Evolutionary conservation across 2,329 filamentous ascomycete species (phyloP).

Genomic region (Cladosporium sp.): DNA sequence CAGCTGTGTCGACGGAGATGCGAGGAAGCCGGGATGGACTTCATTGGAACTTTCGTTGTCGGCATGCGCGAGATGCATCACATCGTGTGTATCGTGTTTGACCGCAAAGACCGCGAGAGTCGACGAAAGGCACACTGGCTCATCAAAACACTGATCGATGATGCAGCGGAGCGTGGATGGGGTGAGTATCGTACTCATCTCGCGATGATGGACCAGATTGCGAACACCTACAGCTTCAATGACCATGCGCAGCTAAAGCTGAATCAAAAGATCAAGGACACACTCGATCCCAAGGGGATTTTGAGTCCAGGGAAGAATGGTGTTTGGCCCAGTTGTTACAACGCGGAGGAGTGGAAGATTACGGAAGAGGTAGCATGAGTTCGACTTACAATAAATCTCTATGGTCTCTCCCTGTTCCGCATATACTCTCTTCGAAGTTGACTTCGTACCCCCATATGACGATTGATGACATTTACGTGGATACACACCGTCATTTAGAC

Average conservation of each 20-base stretch:
- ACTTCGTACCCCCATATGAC: background rate
- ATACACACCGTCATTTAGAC: background rate
- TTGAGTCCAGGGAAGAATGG: conserved; percentile 50
- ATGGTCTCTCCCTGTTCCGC: background rate
- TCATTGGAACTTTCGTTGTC: conserved; percentile 54
- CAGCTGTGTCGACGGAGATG: conserved; percentile 37
- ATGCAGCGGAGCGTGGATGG: conserved; percentile 44
- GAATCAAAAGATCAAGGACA: conserved; percentile 49
- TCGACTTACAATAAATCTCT: background rate
- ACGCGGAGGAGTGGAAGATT: conserved; percentile 2
- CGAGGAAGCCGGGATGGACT: conserved; percentile 51
- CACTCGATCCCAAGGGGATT: conserved; percentile 51
- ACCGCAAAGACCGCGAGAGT: conserved; percentile 44
- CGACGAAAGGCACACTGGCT: conserved; percentile 41
- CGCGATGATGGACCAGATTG: conserved; percentile 49
- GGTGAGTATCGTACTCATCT: conserved; percentile 52
- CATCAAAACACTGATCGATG: conserved; percentile 43
- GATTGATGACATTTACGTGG: background rate
- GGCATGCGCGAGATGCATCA: conserved; percentile 58
- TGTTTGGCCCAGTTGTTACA: conserved; percentile 32
- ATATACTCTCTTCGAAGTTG: background rate
- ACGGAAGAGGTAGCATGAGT: background rate
- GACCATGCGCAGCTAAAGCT: conserved; percentile 44
- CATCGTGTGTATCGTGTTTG: conserved; percentile 57
- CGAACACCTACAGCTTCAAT: conserved; percentile 47